Evolutionary conservation across 805 yeast species (phyloP).

Genomic region (Candida caryicola): DNA sequence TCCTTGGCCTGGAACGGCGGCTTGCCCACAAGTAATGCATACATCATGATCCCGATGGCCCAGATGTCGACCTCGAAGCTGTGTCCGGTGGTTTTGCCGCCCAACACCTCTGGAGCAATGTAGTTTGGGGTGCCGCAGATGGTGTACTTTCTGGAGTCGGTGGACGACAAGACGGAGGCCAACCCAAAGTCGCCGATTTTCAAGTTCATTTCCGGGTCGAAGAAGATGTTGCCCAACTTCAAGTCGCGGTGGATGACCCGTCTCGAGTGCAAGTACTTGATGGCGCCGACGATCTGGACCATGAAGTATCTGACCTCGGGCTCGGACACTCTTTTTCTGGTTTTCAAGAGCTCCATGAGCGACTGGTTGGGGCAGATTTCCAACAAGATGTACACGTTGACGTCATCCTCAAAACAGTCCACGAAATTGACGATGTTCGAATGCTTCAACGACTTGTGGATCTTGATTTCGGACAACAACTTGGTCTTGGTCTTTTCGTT

Average conservation of each 20-base stretch:
- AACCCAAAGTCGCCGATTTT: slow-evolving; percentile 98
- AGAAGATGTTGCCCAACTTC: slow-evolving; percentile 92
- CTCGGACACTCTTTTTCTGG: slow-evolving; percentile 80
- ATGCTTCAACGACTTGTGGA: slow-evolving; percentile 87
- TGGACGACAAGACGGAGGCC: slow-evolving; percentile 83
- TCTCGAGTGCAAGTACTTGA: slow-evolving; percentile 86
- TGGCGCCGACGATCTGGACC: slow-evolving; percentile 92
- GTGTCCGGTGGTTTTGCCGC: slow-evolving; percentile 85
- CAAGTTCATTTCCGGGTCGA: slow-evolving; percentile 89
- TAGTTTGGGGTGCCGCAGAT: slow-evolving; percentile 99
- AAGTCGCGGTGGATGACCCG: slow-evolving; percentile 94
- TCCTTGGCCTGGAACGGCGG: slow-evolving; percentile 98
- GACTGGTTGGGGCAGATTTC: slow-evolving; percentile 96
- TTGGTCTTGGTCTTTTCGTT: slow-evolving; percentile 85
- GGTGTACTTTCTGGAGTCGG: slow-evolving; percentile 76
- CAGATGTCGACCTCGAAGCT: slow-evolving; percentile 94
- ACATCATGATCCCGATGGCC: slow-evolving; percentile 97
- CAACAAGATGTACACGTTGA: slow-evolving; percentile 85
- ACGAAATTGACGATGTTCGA: slow-evolving; percentile 87
- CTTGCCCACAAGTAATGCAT: slow-evolving; percentile 86
- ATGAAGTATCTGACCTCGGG: slow-evolving; percentile 88
- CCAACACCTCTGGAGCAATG: slow-evolving; percentile 95
- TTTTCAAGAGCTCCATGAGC: slow-evolving; percentile 84
- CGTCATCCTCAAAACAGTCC: slow-evolving; percentile 96
- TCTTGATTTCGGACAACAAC: slow-evolving; percentile 88